These are phyloP conservation scores for Anthracocystis walkeri DNA, from an alignment of 1,284 basidiomycete species.

Conservation along the genomic window DNA sequence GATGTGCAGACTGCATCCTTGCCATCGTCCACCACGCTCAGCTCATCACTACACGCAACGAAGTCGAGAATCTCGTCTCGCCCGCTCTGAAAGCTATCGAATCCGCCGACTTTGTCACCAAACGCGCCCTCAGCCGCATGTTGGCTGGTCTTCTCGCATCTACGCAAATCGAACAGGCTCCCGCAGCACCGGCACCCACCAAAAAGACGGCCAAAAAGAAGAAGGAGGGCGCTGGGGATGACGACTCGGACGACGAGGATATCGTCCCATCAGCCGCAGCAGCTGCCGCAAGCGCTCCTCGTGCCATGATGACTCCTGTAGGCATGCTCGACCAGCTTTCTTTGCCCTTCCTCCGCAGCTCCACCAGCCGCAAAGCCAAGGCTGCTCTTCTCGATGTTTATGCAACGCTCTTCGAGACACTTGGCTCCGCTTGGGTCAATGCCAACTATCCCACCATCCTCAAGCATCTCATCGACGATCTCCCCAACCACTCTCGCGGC, in stretches of 20 bases:
- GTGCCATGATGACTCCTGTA: conserved; percentile 79
- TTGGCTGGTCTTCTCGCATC: conserved; percentile 85
- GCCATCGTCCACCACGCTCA: conserved; percentile 64
- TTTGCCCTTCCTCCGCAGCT: conserved; percentile 80
- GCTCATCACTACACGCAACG: conserved; percentile 72
- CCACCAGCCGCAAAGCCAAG: conserved; percentile 76
- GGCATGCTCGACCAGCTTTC: conserved; percentile 88
- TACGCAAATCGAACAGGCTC: conserved; percentile 80
- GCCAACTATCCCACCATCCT: conserved; percentile 83
- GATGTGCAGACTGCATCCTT: conserved; percentile 76
- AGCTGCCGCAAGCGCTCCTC: conserved; percentile 75
- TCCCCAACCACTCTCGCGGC: conserved; percentile 71
- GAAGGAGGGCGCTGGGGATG: conserved; percentile 70
- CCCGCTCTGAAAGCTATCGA: conserved; percentile 84
- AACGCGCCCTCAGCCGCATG: conserved; percentile 81
- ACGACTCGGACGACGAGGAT: conserved; percentile 73
- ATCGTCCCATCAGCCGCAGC: conserved; percentile 47
- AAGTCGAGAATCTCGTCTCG: conserved; percentile 80
- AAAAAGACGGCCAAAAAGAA: conserved; percentile 72
- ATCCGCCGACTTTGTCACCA: conserved; percentile 80
- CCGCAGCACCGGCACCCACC: conserved; percentile 63
- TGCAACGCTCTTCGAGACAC: conserved; percentile 78
- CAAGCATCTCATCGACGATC: conserved; percentile 79
- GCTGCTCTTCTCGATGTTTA: conserved; percentile 93
- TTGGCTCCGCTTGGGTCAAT: conserved; percentile 85